These are phyloP conservation scores for Fusarium gaditjirri DNA, from an alignment of 2,329 filamentous ascomycete species.

Conservation along the genomic window DNA sequence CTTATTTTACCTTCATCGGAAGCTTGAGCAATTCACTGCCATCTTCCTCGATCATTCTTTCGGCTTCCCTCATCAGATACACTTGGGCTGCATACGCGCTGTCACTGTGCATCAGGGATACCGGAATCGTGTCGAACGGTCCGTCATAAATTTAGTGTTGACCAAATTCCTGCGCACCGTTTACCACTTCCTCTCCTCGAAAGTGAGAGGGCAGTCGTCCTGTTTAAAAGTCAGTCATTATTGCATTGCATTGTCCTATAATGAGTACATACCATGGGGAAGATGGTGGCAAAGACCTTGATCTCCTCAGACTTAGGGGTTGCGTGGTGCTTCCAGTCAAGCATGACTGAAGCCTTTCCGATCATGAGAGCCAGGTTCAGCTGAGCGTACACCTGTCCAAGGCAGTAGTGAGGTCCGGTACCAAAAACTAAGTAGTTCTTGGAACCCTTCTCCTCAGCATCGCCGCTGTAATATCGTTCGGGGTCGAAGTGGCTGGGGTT, in stretches of 20 bases:
- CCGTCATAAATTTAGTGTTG: slow-evolving; percentile 14
- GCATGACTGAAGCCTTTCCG: slow-evolving; percentile 85
- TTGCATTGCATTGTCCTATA: not conserved
- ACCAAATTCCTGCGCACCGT: slow-evolving; percentile 3
- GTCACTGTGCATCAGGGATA: not conserved
- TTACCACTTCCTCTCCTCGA: slow-evolving; percentile 66
- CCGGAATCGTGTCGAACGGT: not conserved
- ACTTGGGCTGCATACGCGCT: not conserved
- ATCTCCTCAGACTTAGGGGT: slow-evolving; percentile 91
- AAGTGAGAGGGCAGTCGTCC: slow-evolving; percentile 87
- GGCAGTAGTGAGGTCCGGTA: slow-evolving; percentile 94
- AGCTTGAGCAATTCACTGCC: not conserved
- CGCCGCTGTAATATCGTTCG: slow-evolving; percentile 89
- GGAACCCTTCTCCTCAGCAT: slow-evolving; percentile 83
- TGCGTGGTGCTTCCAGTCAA: slow-evolving; percentile 91
- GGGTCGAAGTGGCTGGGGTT: slow-evolving; percentile 91
- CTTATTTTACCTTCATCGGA: not conserved
- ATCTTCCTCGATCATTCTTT: slow-evolving; percentile 4
- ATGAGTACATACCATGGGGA: slow-evolving; percentile 80
- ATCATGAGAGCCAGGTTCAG: slow-evolving; percentile 89
- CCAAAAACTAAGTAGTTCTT: slow-evolving; percentile 99
- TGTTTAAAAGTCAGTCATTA: slow-evolving; percentile 52
- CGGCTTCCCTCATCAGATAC: slow-evolving; percentile 23
- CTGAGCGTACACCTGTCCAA: slow-evolving; percentile 92
- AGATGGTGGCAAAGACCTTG: slow-evolving; percentile 98